Evolutionary conservation across 768 basidiomycete species (phyloP).

Genomic region (Tricholoma sp.): DNA sequence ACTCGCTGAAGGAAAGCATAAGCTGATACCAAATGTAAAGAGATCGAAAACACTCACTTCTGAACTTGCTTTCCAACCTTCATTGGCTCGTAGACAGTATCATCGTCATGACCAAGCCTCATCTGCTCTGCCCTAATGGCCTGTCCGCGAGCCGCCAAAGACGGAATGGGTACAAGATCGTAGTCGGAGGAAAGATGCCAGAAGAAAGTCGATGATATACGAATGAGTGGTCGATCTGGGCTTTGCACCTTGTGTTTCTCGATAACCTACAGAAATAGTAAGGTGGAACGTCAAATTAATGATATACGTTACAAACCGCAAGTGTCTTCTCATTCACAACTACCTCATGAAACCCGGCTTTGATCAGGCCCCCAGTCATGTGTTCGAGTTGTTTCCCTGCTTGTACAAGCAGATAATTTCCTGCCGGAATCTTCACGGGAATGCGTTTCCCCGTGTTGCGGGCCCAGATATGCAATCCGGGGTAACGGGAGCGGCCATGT

Average conservation of each 20-base stretch:
- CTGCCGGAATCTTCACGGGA: conserved; percentile 78
- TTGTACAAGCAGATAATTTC: conserved; percentile 83
- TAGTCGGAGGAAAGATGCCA: conserved; percentile 90
- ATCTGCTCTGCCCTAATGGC: conserved; percentile 35
- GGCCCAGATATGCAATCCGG: conserved; percentile 92
- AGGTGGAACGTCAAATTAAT: conserved; percentile 1
- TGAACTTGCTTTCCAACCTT: conserved; percentile 89
- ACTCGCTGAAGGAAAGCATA: conserved; percentile 44
- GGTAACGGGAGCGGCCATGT: conserved; percentile 81
- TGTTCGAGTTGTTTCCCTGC: conserved; percentile 96
- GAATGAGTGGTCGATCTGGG: conserved; percentile 80
- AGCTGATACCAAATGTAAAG: conserved; percentile 3
- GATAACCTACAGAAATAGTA: conserved; percentile 43
- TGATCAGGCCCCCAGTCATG: conserved; percentile 76
- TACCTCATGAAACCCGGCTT: conserved; percentile 94
- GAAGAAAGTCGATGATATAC: conserved; percentile 97
- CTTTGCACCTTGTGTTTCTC: conserved; percentile 49
- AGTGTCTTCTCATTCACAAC: conserved; percentile 82
- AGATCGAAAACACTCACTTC: conserved; percentile 41
- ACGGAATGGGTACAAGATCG: conserved; percentile 63
- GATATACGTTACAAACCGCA: conserved; percentile 37
- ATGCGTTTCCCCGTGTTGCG: conserved; percentile 90
- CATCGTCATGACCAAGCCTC: conserved; percentile 35
- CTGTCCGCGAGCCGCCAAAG: conserved; percentile 44
- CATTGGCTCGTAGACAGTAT: conserved; percentile 59